These are phyloP conservation scores for Caloboletus firmus DNA, from an alignment of 1,284 basidiomycete genomes.

Conservation along the genomic window DNA sequence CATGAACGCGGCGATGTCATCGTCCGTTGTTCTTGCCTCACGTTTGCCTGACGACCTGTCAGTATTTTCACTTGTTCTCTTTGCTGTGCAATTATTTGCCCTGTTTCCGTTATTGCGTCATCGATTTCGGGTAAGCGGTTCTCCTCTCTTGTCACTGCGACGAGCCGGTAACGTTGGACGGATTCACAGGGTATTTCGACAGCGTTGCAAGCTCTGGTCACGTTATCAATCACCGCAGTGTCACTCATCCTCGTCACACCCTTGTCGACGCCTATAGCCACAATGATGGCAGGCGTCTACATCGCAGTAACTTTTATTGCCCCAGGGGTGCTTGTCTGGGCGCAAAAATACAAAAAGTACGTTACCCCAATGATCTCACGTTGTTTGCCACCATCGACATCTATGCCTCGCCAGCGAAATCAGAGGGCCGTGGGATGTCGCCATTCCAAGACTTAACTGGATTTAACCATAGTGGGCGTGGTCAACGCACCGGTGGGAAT, in stretches of 20 bases:
- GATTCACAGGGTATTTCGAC: constrained; percentile 45
- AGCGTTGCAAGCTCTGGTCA: constrained; percentile 50
- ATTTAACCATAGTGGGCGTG: constrained; percentile 28
- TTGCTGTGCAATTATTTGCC: constrained; percentile 84
- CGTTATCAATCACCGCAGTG: constrained; percentile 45
- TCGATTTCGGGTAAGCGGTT: constrained; percentile 65
- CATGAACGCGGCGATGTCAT: constrained; percentile 93
- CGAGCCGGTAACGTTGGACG: constrained; percentile 16
- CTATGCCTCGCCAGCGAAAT: constrained; percentile 40
- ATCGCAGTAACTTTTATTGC: constrained; percentile 66
- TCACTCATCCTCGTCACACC: constrained; percentile 54
- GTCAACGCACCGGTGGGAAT: constrained; percentile 29
- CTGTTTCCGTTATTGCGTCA: constrained; percentile 83
- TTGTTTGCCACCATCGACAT: constrained; percentile 27
- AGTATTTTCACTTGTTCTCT: constrained; percentile 89
- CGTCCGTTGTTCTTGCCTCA: constrained; percentile 92
- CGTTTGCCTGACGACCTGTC: constrained; percentile 80
- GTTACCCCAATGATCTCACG: constrained; percentile 27
- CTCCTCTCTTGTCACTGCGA: constrained; percentile 19
- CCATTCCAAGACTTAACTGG: constrained; percentile 57
- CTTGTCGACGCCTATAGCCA: constrained; percentile 54
- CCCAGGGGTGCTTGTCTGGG: constrained; percentile 74
- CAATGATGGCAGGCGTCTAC: constrained; percentile 51
- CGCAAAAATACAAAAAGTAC: constrained; percentile 82
- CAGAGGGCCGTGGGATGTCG: constrained; percentile 53